Evolutionary conservation across 202 grass and related monocot species (phyloP).

Genomic region (Digitaria exilis): DNA sequence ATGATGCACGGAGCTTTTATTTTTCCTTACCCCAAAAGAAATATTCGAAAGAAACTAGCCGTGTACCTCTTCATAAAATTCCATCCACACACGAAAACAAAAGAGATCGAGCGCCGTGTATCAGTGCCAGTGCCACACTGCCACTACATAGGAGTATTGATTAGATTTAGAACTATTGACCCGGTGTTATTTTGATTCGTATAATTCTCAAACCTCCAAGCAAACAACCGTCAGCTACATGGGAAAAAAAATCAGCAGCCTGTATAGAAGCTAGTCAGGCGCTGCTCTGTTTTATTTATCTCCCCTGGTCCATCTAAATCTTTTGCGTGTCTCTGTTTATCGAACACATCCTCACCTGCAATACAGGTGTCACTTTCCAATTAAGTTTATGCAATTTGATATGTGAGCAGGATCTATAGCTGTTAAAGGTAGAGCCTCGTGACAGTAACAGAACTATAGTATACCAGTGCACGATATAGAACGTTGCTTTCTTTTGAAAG

Average conservation of each 20-base stretch:
- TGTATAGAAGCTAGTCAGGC: background rate
- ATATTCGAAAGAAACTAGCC: too few species aligned
- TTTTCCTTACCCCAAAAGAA: too few species aligned
- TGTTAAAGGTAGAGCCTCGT: background rate
- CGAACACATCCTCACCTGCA: conserved; percentile 27
- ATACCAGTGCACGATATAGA: conserved; percentile 27
- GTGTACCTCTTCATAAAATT: too few species aligned
- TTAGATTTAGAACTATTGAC: background rate
- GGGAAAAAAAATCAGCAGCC: background rate
- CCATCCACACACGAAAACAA: too few species aligned
- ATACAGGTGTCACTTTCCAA: conserved; percentile 13
- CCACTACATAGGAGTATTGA: too few species aligned
- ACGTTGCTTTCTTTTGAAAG: conserved; percentile 30
- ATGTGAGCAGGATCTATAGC: conserved; percentile 3
- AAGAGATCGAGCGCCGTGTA: too few species aligned
- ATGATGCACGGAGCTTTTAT: background rate
- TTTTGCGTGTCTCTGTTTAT: conserved; percentile 43
- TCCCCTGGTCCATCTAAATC: conserved; percentile 13
- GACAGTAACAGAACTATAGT: conserved; percentile 28
- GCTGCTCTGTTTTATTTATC: background rate
- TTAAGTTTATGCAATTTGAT: conserved; percentile 6
- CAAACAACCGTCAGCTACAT: background rate
- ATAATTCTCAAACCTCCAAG: background rate
- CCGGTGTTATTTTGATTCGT: background rate
- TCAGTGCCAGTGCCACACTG: too few species aligned